Evolutionary conservation across 202 grass and related monocot genomes (phyloP).

Genomic region (Sporobolus alterniflorus): DNA sequence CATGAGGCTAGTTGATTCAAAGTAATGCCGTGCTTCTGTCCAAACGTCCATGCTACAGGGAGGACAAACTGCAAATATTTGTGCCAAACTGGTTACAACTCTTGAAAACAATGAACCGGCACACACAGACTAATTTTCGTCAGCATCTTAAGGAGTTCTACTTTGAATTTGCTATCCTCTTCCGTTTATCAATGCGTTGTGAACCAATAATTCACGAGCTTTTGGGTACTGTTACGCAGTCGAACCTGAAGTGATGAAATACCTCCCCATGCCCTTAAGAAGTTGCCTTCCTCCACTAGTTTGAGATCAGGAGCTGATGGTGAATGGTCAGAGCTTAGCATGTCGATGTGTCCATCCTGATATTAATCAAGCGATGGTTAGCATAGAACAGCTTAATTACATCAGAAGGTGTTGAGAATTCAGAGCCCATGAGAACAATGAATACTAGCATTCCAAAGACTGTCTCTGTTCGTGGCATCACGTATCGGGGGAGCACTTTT

Average conservation of each 20-base stretch:
- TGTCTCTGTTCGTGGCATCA: conserved; percentile 68
- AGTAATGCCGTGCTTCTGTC: conserved; percentile 67
- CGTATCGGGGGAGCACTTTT: no score
- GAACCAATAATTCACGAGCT: no score
- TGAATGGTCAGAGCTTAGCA: conserved; percentile 97
- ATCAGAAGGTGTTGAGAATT: not conserved
- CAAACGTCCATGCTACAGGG: conserved; percentile 84
- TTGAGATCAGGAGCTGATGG: conserved; percentile 86
- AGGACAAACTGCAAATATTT: conserved; percentile 79
- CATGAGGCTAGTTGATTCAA: conserved; percentile 76
- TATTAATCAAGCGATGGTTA: conserved; percentile 24
- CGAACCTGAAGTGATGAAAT: conserved; percentile 93
- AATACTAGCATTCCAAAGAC: conserved; percentile 71
- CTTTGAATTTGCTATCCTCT: not conserved
- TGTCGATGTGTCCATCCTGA: conserved; percentile 91
- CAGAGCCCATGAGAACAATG: not conserved
- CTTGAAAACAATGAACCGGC: not conserved
- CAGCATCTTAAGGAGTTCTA: no score
- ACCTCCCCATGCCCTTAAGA: conserved; percentile 95
- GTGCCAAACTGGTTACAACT: not conserved
- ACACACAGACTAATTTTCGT: no score
- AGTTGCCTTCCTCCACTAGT: conserved; percentile 85
- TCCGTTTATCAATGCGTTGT: no score
- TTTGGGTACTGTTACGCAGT: not conserved
- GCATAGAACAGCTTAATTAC: not conserved